Conservation (phyloP, 441 rosid species). For the Eutrema salsugineum region DNA sequence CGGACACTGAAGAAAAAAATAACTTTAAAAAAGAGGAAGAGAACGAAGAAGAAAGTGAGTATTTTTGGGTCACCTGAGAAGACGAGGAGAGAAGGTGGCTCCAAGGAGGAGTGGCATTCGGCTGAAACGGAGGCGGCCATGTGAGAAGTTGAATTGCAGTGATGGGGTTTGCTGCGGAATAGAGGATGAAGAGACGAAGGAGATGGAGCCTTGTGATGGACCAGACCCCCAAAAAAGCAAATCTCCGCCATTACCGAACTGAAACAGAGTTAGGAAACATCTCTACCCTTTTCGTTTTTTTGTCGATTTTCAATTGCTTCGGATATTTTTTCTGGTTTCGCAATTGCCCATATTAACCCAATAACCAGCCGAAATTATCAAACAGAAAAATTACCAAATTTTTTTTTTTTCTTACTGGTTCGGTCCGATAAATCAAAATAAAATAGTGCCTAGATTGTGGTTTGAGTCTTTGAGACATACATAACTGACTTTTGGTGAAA, state of each 20-base stretch:
- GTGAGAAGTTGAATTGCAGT: constrained; percentile 8
- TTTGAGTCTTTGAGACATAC: no score
- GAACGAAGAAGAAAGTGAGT: neutral
- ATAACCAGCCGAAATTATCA: no score
- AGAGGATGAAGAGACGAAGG: neutral
- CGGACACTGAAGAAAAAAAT: neutral
- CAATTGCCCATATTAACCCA: neutral
- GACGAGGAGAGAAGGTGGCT: constrained; percentile 74
- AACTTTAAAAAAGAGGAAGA: constrained; percentile 9
- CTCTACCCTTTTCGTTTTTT: neutral
- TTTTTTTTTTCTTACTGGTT: no score
- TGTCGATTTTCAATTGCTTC: neutral
- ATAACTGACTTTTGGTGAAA: no score
- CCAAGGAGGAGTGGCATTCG: constrained; percentile 15
- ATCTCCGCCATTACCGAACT: constrained; percentile 31
- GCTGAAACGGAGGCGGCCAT: constrained; percentile 18
- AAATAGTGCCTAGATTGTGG: no score
- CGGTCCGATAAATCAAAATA: no score
- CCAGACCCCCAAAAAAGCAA: constrained; percentile 15
- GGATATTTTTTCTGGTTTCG: neutral
- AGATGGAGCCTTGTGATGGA: constrained; percentile 24
- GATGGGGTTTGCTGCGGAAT: neutral
- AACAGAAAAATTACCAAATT: no score
- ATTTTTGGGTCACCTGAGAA: constrained; percentile 61
- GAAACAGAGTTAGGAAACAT: constrained; percentile 1